Evolutionary conservation across 2,329 filamentous ascomycete genomes (phyloP).

Genomic region (Plectosphaerella sp.): DNA sequence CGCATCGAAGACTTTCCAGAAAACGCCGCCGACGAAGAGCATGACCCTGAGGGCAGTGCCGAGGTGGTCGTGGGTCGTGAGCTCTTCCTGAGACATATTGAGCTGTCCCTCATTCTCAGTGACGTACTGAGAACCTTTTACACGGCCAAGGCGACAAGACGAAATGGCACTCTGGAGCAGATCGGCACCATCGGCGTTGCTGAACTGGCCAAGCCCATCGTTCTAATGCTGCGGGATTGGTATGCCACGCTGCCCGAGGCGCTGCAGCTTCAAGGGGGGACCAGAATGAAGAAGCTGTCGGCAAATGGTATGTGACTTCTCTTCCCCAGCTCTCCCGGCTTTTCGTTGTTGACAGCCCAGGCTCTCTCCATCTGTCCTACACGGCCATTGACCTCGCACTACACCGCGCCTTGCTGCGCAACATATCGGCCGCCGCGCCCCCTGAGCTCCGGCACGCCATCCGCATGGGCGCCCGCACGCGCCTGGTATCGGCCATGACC

Average conservation of each 20-base stretch:
- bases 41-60: constrained; percentile 30
- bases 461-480: constrained; percentile 31
- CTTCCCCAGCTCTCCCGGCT: constrained; percentile 5
- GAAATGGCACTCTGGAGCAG: constrained; percentile 22
- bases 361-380: constrained; percentile 46
- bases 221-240: constrained; percentile 34
- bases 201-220: constrained; percentile 26
- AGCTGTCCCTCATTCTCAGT: constrained; percentile 44
- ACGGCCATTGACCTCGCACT: constrained; percentile 47
- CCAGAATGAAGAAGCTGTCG: constrained; percentile 33
- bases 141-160: constrained; percentile 25
- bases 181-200: constrained; percentile 26
- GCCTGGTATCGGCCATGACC: constrained; percentile 33
- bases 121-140: constrained; percentile 47
- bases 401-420: constrained; percentile 43
- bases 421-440: constrained; percentile 27
- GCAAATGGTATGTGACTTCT: constrained; percentile 17
- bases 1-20: constrained; percentile 32
- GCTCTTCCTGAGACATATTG: constrained; percentile 46
- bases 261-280: constrained; percentile 39
- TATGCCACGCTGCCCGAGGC: constrained; percentile 38
- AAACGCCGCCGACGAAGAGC: constrained; percentile 26
- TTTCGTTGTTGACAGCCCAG: too few species aligned
- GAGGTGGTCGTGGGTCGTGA: constrained; percentile 40
- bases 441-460: constrained; percentile 23